phyloP scores from a whole-genome alignment of 2,329 filamentous ascomycete genomes.

The Pestalotiopsis sp. region DNA sequence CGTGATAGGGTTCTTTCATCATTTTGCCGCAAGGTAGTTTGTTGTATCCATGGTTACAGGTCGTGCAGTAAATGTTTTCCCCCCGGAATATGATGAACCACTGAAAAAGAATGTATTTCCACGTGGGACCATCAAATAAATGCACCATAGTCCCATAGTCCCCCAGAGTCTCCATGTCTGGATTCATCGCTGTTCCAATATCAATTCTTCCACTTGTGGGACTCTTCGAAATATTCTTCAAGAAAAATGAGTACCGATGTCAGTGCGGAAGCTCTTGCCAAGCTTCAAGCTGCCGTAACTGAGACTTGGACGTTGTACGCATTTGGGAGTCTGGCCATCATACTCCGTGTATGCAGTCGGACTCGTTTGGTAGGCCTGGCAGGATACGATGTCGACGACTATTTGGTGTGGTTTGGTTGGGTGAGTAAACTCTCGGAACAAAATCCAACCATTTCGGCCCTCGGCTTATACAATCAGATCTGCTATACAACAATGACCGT shows the following conservation, averaged over 20 bases:
- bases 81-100: too few species aligned
- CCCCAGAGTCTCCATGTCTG: not conserved
- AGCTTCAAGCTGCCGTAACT: not conserved
- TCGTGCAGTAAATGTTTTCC: too few species aligned
- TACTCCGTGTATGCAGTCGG: not conserved
- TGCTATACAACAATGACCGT: not conserved
- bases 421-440: not conserved
- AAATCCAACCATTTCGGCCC: too few species aligned
- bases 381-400: not conserved
- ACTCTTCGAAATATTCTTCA: not conserved
- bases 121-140: not conserved
- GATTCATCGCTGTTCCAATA: not conserved
- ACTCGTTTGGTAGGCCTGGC: not conserved
- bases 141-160: not conserved
- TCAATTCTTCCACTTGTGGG: not conserved
- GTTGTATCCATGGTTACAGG: too few species aligned
- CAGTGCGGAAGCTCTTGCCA: not conserved
- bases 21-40: too few species aligned
- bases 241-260: not conserved
- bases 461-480: not conserved
- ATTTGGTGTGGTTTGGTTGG: not conserved
- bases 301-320: not conserved
- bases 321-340: not conserved
- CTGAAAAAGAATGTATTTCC: too few species aligned
- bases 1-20: too few species aligned